phyloP scores from a whole-genome alignment of 2,329 filamentous ascomycete species.

The Diaporthe helianthi region DNA sequence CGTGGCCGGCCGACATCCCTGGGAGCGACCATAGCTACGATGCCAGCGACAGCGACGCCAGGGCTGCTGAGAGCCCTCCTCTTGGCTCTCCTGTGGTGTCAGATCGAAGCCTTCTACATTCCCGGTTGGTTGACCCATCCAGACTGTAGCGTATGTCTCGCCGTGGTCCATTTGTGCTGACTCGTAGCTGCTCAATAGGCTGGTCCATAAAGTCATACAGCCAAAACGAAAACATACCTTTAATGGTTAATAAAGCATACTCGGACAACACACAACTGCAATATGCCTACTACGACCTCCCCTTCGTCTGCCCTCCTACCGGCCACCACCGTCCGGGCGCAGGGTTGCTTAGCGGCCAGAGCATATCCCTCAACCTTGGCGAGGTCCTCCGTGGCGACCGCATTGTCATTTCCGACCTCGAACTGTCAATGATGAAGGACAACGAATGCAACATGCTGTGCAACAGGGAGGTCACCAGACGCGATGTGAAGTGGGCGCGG shows the following conservation, averaged over 20 bases:
- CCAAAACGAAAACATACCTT: constrained; percentile 77
- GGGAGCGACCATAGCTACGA: constrained; percentile 11
- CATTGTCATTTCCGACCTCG: constrained; percentile 84
- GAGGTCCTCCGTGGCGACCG: constrained; percentile 88
- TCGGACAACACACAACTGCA: constrained; percentile 90
- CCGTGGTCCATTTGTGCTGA: neutral
- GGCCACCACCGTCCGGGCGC: constrained; percentile 70
- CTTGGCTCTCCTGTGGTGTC: constrained; percentile 54
- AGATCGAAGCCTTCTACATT: constrained; percentile 78
- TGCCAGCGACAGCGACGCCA: constrained; percentile 35
- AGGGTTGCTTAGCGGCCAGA: constrained; percentile 76
- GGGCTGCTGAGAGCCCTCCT: constrained; percentile 52
- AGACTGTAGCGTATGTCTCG: neutral
- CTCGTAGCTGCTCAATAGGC: constrained; percentile 52
- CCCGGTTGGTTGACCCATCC: constrained; percentile 65
- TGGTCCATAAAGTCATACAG: constrained; percentile 85
- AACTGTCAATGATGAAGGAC: constrained; percentile 79
- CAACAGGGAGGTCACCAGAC: constrained; percentile 68
- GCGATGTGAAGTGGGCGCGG: constrained; percentile 71
- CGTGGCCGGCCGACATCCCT: neutral
- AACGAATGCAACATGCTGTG: constrained; percentile 77
- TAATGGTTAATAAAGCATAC: constrained; percentile 93
- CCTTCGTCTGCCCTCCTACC: constrained; percentile 83
- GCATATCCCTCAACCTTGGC: constrained; percentile 81
- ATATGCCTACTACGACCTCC: constrained; percentile 88